Conservation (phyloP, 1,139 yeast species). For the Nakaseomyces glabratus region DNA sequence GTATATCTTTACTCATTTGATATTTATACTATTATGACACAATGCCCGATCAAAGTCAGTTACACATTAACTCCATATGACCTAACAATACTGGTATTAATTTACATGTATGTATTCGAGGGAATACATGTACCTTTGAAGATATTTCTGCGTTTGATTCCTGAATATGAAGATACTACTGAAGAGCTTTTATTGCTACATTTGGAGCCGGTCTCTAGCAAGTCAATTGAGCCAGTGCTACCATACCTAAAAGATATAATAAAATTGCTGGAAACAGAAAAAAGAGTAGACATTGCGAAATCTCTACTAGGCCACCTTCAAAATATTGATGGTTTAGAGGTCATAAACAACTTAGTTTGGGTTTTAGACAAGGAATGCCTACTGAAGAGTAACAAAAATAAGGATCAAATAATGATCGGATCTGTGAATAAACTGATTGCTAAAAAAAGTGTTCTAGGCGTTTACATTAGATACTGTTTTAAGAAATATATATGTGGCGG, state of each 20-base stretch:
- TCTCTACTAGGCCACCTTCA: slow-evolving; percentile 4
- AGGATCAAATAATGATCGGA: not conserved
- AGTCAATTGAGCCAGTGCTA: slow-evolving; percentile 3
- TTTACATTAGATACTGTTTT: slow-evolving; percentile 13
- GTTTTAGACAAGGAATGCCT: slow-evolving; percentile 7
- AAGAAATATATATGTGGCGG: slow-evolving; percentile 15
- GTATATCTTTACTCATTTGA: not conserved
- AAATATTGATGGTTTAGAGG: slow-evolving; percentile 7
- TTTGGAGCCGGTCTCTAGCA: slow-evolving; percentile 1
- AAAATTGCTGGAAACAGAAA: not conserved
- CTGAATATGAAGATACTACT: slow-evolving; percentile 8
- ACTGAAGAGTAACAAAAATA: not conserved
- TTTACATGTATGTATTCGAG: slow-evolving; percentile 16
- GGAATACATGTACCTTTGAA: slow-evolving; percentile 11
- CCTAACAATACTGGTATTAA: slow-evolving; percentile 18
- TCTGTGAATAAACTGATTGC: slow-evolving; percentile 10
- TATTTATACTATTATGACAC: not conserved
- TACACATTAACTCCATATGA: slow-evolving; percentile 25
- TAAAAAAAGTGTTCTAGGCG: slow-evolving; percentile 19
- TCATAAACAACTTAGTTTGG: slow-evolving; percentile 4
- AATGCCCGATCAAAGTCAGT: not conserved
- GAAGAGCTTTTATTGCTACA: slow-evolving; percentile 3
- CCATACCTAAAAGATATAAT: slow-evolving; percentile 5
- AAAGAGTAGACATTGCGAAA: slow-evolving; percentile 5
- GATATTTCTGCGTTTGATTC: slow-evolving; percentile 15